These are phyloP conservation scores for Penicillium freii DNA, from an alignment of 2,329 filamentous ascomycete genomes.

Conservation along the genomic window DNA sequence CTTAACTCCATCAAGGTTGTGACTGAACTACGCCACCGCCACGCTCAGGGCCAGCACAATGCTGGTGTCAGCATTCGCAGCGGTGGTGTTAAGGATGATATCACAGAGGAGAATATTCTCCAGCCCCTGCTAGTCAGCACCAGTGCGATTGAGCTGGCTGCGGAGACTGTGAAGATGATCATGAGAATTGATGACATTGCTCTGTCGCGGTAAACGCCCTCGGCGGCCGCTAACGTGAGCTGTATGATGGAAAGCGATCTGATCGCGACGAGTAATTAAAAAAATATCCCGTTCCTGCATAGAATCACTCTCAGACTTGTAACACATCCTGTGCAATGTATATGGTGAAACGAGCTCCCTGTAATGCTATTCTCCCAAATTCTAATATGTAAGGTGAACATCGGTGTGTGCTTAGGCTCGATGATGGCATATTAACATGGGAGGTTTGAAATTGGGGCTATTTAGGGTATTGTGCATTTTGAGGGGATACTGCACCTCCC, in stretches of 20 bases:
- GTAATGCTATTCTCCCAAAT: neutral
- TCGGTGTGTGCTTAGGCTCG: too few species aligned
- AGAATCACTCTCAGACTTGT: constrained; percentile 10
- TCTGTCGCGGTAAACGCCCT: constrained; percentile 45
- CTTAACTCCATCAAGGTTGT: constrained; percentile 99
- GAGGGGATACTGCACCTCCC: neutral
- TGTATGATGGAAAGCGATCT: constrained; percentile 29
- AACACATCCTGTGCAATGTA: neutral
- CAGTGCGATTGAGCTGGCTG: constrained; percentile 92
- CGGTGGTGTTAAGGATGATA: constrained; percentile 94
- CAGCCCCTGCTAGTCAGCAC: constrained; percentile 96
- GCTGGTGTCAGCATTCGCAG: constrained; percentile 98
- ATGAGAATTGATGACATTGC: constrained; percentile 68
- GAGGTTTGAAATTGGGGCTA: neutral
- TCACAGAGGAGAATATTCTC: constrained; percentile 92
- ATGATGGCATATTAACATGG: neutral
- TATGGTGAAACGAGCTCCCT: neutral
- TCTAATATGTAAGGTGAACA: neutral
- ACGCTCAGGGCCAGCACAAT: constrained; percentile 92
- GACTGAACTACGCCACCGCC: constrained; percentile 88
- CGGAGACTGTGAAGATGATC: constrained; percentile 98
- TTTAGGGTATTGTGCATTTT: neutral
- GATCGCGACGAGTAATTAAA: constrained; percentile 29
- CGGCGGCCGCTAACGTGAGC: constrained; percentile 17
- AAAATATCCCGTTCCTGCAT: constrained; percentile 21